phyloP scores from a whole-genome alignment of 2,329 filamentous ascomycete genomes.

The Lizonia empirigonia region DNA sequence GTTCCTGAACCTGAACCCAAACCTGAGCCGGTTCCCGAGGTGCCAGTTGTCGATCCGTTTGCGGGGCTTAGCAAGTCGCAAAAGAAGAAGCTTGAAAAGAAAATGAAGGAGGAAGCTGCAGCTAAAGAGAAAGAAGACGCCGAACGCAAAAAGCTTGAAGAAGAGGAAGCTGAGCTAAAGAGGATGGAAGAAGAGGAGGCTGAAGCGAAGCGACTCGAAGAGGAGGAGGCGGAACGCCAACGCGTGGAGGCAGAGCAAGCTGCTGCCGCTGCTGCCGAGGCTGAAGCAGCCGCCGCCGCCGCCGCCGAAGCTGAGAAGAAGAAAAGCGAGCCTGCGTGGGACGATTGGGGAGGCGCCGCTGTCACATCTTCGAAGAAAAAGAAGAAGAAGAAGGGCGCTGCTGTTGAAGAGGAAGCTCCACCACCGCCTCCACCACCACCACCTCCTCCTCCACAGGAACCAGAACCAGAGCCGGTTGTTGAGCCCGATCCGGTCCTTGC shows the following conservation, averaged over 20 bases:
- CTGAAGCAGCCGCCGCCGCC: slow-evolving; percentile 19
- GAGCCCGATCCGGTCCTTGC: slow-evolving; percentile 40
- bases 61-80: slow-evolving; percentile 38
- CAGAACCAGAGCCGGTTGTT: slow-evolving; percentile 40
- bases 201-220: slow-evolving; percentile 32
- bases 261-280: slow-evolving; percentile 23
- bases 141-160: slow-evolving; percentile 26
- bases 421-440: slow-evolving; percentile 29
- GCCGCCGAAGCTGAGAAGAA: slow-evolving; percentile 35
- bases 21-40: slow-evolving; percentile 49
- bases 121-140: slow-evolving; percentile 30
- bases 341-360: slow-evolving; percentile 22
- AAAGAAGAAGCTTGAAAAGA: slow-evolving; percentile 41
- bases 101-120: slow-evolving; percentile 45
- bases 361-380: slow-evolving; percentile 44
- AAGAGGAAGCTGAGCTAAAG: slow-evolving; percentile 29
- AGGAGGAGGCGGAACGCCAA: slow-evolving; percentile 34
- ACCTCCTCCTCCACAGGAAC: slow-evolving; percentile 36
- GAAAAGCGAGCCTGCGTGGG: slow-evolving; percentile 46
- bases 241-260: slow-evolving; percentile 34
- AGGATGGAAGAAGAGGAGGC: slow-evolving; percentile 25
- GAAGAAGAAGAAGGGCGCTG: slow-evolving; percentile 38
- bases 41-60: slow-evolving; percentile 40
- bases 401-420: slow-evolving; percentile 24
- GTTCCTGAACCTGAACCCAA: slow-evolving; percentile 25